phyloP scores from a whole-genome alignment of 177 flowering plant genomes.

The Vitis hybrid region DNA sequence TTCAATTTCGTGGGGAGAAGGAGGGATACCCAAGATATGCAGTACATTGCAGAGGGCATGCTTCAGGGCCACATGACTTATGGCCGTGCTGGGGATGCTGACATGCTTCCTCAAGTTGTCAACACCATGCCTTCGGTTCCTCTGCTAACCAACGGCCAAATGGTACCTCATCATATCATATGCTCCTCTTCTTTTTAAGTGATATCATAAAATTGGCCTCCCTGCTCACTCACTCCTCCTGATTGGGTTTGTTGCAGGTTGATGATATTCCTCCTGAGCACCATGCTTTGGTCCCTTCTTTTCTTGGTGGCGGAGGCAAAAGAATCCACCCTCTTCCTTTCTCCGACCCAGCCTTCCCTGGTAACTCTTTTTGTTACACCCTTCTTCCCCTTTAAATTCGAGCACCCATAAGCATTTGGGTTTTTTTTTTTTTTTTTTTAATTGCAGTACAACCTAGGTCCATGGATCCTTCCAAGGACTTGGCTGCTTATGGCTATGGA shows the following conservation, averaged over 20 bases:
- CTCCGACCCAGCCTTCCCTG: slow-evolving; percentile 43
- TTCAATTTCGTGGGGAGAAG: slow-evolving; percentile 26
- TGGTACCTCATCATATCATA: slow-evolving; percentile 26
- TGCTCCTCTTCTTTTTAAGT: background rate
- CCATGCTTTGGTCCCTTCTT: slow-evolving; percentile 41
- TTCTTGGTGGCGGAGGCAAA: slow-evolving; percentile 46
- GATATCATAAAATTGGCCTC: background rate
- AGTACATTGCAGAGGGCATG: slow-evolving; percentile 21
- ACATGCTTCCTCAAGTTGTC: slow-evolving; percentile 38
- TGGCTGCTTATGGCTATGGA: slow-evolving; percentile 34
- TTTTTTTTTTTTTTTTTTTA: background rate
- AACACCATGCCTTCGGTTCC: slow-evolving; percentile 49
- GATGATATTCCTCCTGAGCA: slow-evolving; percentile 31
- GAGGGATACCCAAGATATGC: slow-evolving; percentile 18
- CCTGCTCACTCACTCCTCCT: background rate
- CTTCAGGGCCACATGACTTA: slow-evolving; percentile 35
- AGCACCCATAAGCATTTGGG: background rate
- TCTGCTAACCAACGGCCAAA: slow-evolving; percentile 50
- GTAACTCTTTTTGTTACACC: slow-evolving; percentile 12
- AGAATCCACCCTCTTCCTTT: slow-evolving; percentile 53
- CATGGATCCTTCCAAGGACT: slow-evolving; percentile 33
- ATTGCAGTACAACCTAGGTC: slow-evolving; percentile 28
- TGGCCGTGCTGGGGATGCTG: slow-evolving; percentile 40
- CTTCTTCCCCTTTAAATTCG: background rate
- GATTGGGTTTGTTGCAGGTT: slow-evolving; percentile 25